Evolutionary conservation across 331 rosid genomes (phyloP), one percentile per base, ranked within the genome.

Genomic region (Quercus lobata): DNA sequence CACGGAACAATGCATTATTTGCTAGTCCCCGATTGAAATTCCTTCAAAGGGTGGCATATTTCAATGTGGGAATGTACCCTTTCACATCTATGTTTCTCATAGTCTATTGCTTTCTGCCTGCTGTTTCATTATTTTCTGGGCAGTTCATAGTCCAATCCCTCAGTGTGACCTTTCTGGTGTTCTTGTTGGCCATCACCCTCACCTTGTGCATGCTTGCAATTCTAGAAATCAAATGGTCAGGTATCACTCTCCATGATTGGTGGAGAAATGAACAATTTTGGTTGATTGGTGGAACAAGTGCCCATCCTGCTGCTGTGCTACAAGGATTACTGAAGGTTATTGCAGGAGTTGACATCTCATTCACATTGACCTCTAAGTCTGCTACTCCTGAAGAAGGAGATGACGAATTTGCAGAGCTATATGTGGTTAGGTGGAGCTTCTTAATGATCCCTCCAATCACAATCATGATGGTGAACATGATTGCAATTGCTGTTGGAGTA

Each of bases 261-360:
- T 93, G 97, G 97, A 75, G 97, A 71, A 93, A 93, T 35, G 97
- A 93, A 35, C 97, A 93, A 74, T 93, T 93, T 77, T 93, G 97
- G 97, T 66, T 93, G 27, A 93, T 93, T 5, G 97, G 97, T 0
- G 97, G 97, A 57, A 93, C 97, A 4, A 93, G 97, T 78, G 93
- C 97, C 1, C 97, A 93, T 69, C 93, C 97, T n/a, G 93, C 93
- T 32, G 97, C 97, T 57, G 94, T 93, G 71, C 72, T 93, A 7
- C 97, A 91, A 85, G 97, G 97, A 3, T 72, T 93, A 63, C 69
- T 93, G 81, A 93, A 93, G 83, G 97, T 93, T 44, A 86, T 93
- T 37, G 97, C 97, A 16, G 97, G 97, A 84, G 97, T 93, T 19
- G 97, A 93, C 72, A 91, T 93, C 73, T 89, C 94, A 63, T 91